phyloP scores from a whole-genome alignment of 1,284 basidiomycete species.

The Omphalotus olearius region DNA sequence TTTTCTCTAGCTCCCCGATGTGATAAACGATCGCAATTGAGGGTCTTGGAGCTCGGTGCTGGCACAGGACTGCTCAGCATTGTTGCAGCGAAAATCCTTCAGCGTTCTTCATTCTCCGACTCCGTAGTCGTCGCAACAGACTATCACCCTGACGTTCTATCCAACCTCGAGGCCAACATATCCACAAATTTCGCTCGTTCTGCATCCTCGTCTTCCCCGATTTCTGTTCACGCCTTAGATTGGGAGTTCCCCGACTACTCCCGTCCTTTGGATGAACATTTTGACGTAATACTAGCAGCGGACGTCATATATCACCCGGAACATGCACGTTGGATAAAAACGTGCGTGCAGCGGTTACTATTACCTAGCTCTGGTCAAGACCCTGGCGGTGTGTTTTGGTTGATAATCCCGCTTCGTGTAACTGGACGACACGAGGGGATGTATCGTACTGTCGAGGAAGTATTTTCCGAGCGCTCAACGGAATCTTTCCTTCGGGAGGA shows the following conservation, averaged over 20 bases:
- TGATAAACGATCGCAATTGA: slow-evolving; percentile 21
- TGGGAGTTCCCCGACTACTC: slow-evolving; percentile 55
- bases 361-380: slow-evolving; percentile 20
- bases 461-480: slow-evolving; percentile 38
- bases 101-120: not conserved
- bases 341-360: slow-evolving; percentile 51
- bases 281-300: slow-evolving; percentile 60
- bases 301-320: slow-evolving; percentile 70
- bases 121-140: slow-evolving; percentile 68
- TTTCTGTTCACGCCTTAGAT: slow-evolving; percentile 56
- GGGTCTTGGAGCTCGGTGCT: slow-evolving; percentile 82
- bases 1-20: slow-evolving; percentile 30
- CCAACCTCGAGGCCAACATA: slow-evolving; percentile 68
- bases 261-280: slow-evolving; percentile 34
- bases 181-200: slow-evolving; percentile 44
- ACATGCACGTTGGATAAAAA: slow-evolving; percentile 64
- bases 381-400: slow-evolving; percentile 56
- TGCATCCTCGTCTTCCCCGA: slow-evolving; percentile 14
- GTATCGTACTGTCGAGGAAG: slow-evolving; percentile 49
- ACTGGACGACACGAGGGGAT: slow-evolving; percentile 66
- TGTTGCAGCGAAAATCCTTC: slow-evolving; percentile 44
- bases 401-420: slow-evolving; percentile 66
- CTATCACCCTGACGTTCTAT: slow-evolving; percentile 73
- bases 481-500: too few relatives aligned
- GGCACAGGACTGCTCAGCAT: slow-evolving; percentile 85